Percentiles rank a stretch among this genome's conserved stretches.
These are phyloP conservation scores for Hypoxylon lenormandii DNA, from an alignment of 495 filamentous ascomycete species.

Conservation along the genomic window DNA sequence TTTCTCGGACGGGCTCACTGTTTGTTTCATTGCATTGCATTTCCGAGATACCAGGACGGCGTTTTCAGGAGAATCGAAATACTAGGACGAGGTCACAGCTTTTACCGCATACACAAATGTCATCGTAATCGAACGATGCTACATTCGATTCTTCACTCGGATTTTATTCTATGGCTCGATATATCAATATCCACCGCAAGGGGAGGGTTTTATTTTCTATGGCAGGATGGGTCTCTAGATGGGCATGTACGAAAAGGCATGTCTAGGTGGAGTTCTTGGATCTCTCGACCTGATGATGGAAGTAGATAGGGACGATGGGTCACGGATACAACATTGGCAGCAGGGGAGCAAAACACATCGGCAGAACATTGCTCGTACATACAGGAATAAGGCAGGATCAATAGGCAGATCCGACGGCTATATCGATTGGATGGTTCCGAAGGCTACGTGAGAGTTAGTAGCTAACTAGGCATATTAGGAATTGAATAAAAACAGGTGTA, in stretches of 20 bases:
- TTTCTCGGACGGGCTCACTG: conserved; percentile 37
- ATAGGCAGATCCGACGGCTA: conserved; percentile 18
- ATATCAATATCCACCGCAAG: conserved; percentile 37
- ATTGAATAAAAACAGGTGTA: conserved; percentile 27
- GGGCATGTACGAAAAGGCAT: conserved; percentile 34
- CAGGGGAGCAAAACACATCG: conserved; percentile 6
- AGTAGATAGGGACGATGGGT: conserved; percentile 23
- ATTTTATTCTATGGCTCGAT: conserved; percentile 31
- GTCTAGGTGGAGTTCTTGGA: conserved; percentile 39
- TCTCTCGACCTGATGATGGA: conserved; percentile 20
- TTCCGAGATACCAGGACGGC: conserved; percentile 59
- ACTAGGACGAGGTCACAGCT: conserved; percentile 37
- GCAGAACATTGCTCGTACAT: conserved; percentile 35
- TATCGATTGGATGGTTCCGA: conserved; percentile 17
- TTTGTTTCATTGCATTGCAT: conserved; percentile 53
- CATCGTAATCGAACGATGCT: conserved; percentile 35
- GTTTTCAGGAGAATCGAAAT: conserved; percentile 52
- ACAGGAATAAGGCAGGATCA: conserved; percentile 35
- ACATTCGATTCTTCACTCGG: conserved; percentile 39
- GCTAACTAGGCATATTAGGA: conserved; percentile 27
- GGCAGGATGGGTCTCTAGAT: conserved; percentile 29
- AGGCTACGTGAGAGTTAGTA: conserved; percentile 23
- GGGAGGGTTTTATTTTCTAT: conserved; percentile 20
- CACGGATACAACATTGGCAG: conserved; percentile 15
- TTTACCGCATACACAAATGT: conserved; percentile 41